Evolutionary conservation across 1,284 basidiomycete species (phyloP), one percentile per base, ranked within the genome.

Genomic region (Mycena citricolor): DNA sequence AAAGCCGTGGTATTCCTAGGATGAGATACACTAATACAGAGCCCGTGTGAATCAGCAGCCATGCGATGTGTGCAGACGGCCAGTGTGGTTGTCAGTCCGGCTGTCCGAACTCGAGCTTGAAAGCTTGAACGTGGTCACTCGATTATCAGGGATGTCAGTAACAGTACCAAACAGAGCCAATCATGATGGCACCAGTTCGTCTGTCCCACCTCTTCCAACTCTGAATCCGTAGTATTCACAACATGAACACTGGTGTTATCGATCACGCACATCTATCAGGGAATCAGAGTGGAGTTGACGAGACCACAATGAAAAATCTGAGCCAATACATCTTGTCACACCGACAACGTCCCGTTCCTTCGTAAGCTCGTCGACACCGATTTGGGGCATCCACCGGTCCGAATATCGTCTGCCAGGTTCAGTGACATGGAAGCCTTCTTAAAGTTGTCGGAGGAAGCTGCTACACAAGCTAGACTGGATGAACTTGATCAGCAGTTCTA

Each of bases 401-500:
- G n/a, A n/a, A n/a, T 16, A 23, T 25, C 19, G 17, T 2, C 14
- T 12, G 13, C 22, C 25, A 71, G 68, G 21, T 49, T 72, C 13
- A 57, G 66, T 32, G 53, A 60, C 17, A 70, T 70, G 68, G 58
- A 60, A 51, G 53, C 59, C 12, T 61, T 62, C 29, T 38, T 62
- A 12, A 55, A 55, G 19, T 46, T 60, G 38, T 48, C 57, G n/a
- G 62, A 64, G 11, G 58, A 60, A 25, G 17, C 52, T 8, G 50
- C 51, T 10, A 46, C 38, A 41, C 44, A 57, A 21, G 64, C 70
- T 34, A 72, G 78, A 46, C 26, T 61, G 5, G 55, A 60, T 19
- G 70, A 78, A 47, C 61, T 81, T 4, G 61, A 71, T 30, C 57
- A 64, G 13, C 58, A 79, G 16, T 70, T 69, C 45, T 61, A 66